These are phyloP conservation scores for Lachnellula suecica DNA, from an alignment of 2,329 filamentous ascomycete species.

Conservation along the genomic window DNA sequence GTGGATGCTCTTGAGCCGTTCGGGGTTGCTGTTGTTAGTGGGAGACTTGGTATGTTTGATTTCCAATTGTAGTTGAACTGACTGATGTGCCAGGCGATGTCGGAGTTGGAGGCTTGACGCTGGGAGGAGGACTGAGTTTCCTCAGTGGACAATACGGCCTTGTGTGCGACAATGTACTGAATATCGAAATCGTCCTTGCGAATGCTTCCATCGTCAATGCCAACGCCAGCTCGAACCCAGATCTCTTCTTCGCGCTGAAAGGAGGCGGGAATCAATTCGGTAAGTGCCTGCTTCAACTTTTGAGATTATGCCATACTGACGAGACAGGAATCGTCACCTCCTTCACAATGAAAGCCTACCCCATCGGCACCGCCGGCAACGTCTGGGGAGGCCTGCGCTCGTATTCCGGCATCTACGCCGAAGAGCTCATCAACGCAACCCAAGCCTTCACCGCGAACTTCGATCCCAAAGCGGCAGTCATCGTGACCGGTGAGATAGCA, in stretches of 20 bases:
- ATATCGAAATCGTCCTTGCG: conserved; percentile 39
- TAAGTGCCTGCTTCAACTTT: conserved; percentile 22
- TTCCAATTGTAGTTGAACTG: background rate
- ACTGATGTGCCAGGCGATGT: conserved; percentile 29
- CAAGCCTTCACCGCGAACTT: conserved; percentile 56
- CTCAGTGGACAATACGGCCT: conserved; percentile 41
- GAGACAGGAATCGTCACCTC: conserved; percentile 34
- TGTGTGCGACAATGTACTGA: conserved; percentile 45
- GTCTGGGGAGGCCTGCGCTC: conserved; percentile 39
- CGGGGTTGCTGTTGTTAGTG: conserved; percentile 39
- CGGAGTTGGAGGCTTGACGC: conserved; percentile 43
- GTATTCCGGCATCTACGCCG: conserved; percentile 30
- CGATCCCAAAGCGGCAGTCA: conserved; percentile 34
- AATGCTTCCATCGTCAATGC: conserved; percentile 22
- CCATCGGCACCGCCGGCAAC: conserved; percentile 25
- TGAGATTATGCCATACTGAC: conserved; percentile 25
- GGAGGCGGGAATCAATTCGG: conserved; percentile 28
- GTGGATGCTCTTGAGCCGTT: conserved; percentile 16
- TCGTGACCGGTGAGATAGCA: conserved; percentile 26
- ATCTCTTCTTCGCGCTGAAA: conserved; percentile 26
- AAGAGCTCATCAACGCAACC: conserved; percentile 44
- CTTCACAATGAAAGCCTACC: conserved; percentile 32
- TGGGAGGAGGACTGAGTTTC: conserved; percentile 24
- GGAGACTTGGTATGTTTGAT: conserved; percentile 37
- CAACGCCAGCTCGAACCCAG: conserved; percentile 18